These are phyloP conservation scores for Mrakia hoshinonis DNA, from an alignment of 768 basidiomycete genomes.

Conservation along the genomic window DNA sequence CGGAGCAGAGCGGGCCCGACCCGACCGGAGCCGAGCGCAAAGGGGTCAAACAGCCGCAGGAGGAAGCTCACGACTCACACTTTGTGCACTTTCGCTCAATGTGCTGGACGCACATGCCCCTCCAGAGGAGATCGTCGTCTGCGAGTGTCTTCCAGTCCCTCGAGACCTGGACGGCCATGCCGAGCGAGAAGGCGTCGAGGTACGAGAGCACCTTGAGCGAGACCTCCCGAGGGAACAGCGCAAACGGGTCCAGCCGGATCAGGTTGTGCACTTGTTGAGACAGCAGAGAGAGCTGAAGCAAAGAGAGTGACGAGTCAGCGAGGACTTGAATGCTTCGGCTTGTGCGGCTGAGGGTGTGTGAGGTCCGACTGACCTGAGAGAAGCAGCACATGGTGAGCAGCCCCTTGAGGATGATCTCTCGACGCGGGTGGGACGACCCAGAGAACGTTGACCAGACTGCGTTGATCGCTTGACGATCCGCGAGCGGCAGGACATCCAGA, in stretches of 20 bases:
- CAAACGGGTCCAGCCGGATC: slow-evolving; percentile 91
- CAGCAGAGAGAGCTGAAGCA: slow-evolving; percentile 83
- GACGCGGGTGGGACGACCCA: slow-evolving; percentile 77
- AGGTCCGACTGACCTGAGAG: slow-evolving; percentile 33
- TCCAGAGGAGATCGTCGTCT: slow-evolving; percentile 93
- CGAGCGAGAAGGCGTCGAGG: slow-evolving; percentile 86
- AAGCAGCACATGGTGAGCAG: slow-evolving; percentile 99
- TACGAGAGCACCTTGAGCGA: slow-evolving; percentile 74
- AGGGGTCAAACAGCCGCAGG: background rate
- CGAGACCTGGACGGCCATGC: slow-evolving; percentile 84
- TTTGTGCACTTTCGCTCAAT: slow-evolving; percentile 93
- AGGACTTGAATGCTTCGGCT: background rate
- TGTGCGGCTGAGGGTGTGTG: no score
- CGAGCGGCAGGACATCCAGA: slow-evolving; percentile 74
- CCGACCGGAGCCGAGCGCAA: background rate
- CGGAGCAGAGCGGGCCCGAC: background rate
- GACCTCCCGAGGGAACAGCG: slow-evolving; percentile 80
- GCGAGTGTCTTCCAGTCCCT: slow-evolving; percentile 76
- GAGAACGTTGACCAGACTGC: slow-evolving; percentile 95
- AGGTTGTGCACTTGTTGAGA: slow-evolving; percentile 83
- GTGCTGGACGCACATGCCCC: slow-evolving; percentile 93
- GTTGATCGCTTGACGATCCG: slow-evolving; percentile 79
- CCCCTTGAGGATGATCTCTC: slow-evolving; percentile 90
- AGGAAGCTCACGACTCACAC: slow-evolving; percentile 44
- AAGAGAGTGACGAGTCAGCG: slow-evolving; percentile 39